These are phyloP conservation scores for Hibiscus trionum DNA, from an alignment of 345 rosid genomes.

Conservation along the genomic window DNA sequence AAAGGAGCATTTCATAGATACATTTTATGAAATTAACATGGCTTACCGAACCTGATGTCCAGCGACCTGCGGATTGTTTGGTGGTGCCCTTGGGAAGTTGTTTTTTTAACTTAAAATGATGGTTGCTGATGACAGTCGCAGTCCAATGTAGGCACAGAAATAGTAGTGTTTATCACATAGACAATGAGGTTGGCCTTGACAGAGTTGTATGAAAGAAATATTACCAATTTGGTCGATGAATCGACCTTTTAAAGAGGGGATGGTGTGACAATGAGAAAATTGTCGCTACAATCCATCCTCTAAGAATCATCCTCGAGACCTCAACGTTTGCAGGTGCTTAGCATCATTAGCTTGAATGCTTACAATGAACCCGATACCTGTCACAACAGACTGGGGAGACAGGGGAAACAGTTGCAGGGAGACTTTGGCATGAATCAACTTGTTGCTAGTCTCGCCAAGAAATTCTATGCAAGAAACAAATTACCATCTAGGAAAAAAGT, in stretches of 20 bases:
- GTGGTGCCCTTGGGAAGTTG: not conserved
- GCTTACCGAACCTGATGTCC: not conserved
- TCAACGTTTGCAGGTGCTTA: not conserved
- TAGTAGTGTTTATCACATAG: not conserved
- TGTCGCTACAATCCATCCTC: not conserved
- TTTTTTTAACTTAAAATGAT: not conserved
- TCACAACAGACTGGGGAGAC: not conserved
- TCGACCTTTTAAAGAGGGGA: not conserved
- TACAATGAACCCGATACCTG: not conserved
- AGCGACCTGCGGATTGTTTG: not conserved
- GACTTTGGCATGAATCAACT: not conserved
- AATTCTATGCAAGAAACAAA: not conserved
- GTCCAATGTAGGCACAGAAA: not conserved
- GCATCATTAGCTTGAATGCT: not conserved
- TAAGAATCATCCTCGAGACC: not conserved
- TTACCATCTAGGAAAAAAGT: not conserved
- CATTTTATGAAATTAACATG: not conserved
- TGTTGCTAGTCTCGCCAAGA: not conserved
- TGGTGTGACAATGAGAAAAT: not conserved
- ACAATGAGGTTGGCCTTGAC: not conserved
- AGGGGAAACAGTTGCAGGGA: not conserved
- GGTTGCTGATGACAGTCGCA: not conserved
- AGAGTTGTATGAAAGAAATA: not conserved
- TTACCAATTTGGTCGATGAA: not conserved
- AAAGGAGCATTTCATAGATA: not conserved